phyloP scores from a whole-genome alignment of 2,329 filamentous ascomycete species.

The Penicillium frequentans region DNA sequence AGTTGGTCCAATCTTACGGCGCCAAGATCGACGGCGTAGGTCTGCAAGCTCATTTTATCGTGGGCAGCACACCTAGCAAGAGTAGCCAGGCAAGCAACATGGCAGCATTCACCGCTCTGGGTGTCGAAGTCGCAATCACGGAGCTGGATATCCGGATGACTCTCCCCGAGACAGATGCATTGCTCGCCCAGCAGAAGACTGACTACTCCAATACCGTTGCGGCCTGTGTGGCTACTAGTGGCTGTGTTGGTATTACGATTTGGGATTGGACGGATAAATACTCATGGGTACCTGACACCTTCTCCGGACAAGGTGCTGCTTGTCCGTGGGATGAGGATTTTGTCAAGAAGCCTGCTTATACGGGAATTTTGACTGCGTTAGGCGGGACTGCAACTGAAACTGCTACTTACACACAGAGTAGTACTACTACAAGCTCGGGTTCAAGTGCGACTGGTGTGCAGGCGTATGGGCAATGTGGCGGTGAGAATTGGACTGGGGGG shows the following conservation, averaged over 20 bases:
- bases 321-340: slow-evolving; percentile 49
- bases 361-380: slow-evolving; percentile 31
- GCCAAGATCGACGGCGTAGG: slow-evolving; percentile 52
- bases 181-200: slow-evolving; percentile 31
- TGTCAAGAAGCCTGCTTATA: slow-evolving; percentile 50
- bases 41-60: slow-evolving; percentile 42
- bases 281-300: slow-evolving; percentile 47
- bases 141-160: slow-evolving; percentile 53
- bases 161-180: slow-evolving; percentile 25
- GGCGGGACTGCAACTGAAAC: slow-evolving; percentile 15
- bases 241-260: slow-evolving; percentile 38
- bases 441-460: slow-evolving; percentile 14
- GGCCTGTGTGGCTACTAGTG: slow-evolving; percentile 30
- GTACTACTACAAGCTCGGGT: slow-evolving; percentile 6
- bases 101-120: slow-evolving; percentile 37
- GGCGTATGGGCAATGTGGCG: slow-evolving; percentile 31
- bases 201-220: slow-evolving; percentile 33
- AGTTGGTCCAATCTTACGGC: slow-evolving; percentile 38
- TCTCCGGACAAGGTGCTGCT: slow-evolving; percentile 44
- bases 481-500: slow-evolving; percentile 27
- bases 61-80: slow-evolving; percentile 43
- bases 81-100: slow-evolving; percentile 41
- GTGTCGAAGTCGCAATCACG: slow-evolving; percentile 44
- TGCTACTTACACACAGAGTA: slow-evolving; percentile 8
- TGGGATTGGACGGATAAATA: slow-evolving; percentile 49